Evolutionary conservation across 208 protist species (phyloP).

Genomic region (Trypanosomatidae sp.): DNA sequence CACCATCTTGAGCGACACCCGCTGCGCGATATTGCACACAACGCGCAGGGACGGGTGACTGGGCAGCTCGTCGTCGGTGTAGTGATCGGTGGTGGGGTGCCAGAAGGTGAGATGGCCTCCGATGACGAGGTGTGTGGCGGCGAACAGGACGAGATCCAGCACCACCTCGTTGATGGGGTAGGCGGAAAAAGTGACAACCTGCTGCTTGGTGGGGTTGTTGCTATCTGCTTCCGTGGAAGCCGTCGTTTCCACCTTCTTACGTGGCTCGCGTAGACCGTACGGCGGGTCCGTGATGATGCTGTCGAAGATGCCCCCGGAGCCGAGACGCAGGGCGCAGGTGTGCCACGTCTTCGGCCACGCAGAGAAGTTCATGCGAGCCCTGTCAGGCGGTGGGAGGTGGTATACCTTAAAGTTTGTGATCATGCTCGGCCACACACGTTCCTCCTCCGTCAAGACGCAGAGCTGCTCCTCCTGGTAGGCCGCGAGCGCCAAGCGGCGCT

Average conservation of each 20-base stretch:
- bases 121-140: conserved; percentile 81
- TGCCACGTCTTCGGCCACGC: conserved; percentile 41
- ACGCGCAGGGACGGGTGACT: conserved; percentile 90
- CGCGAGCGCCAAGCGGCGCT: conserved; percentile 53
- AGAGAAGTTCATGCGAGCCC: conserved; percentile 87
- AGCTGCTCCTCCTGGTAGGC: conserved; percentile 34
- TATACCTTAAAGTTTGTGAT: conserved; percentile 92
- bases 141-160: conserved; percentile 92
- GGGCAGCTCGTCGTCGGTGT: conserved; percentile 89
- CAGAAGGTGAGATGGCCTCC: conserved; percentile 93
- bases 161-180: conserved; percentile 75
- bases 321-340: background rate
- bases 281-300: conserved; percentile 93
- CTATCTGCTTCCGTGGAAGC: background rate
- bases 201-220: background rate
- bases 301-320: conserved; percentile 77
- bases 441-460: conserved; percentile 33
- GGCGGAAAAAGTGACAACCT: conserved; percentile 5
- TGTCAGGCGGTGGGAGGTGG: conserved; percentile 63
- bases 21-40: conserved; percentile 73
- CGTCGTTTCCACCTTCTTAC: conserved; percentile 35
- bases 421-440: conserved; percentile 50
- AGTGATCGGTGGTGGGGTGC: conserved; percentile 93
- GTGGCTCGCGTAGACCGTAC: conserved; percentile 88
- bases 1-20: conserved; percentile 81